A percentile compares a stretch with the other conserved stretches of the same genome.
Conservation (phyloP, 106 monocot genomes). For the Xerophyta viscosa region DNA sequence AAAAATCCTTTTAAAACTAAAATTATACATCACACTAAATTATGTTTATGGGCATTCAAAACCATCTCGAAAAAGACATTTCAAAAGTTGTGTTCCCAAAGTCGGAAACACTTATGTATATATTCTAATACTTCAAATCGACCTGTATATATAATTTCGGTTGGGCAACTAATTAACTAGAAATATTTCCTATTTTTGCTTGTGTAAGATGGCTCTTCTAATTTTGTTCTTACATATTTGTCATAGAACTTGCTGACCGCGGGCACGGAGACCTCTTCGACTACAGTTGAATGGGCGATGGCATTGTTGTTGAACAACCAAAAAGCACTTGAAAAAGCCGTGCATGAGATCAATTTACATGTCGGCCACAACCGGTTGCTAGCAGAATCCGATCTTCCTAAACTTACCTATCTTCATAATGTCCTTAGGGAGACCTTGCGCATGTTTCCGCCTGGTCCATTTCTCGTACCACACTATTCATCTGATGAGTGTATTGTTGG, state of each 20-base stretch:
- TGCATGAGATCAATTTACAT: neutral
- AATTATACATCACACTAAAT: no score
- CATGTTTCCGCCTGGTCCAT: slow-evolving; percentile 12
- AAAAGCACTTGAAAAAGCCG: neutral
- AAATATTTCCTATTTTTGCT: no score
- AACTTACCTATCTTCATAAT: neutral
- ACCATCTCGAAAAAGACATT: no score
- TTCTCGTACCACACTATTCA: slow-evolving; percentile 19
- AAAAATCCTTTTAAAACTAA: no score
- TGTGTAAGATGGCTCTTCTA: no score
- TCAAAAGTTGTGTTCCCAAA: no score
- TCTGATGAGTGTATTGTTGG: slow-evolving; percentile 10
- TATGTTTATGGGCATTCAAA: no score
- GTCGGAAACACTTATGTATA: no score
- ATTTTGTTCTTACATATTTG: no score
- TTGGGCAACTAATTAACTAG: no score
- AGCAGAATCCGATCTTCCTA: neutral
- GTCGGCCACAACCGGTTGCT: neutral
- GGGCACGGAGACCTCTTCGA: slow-evolving; percentile 21
- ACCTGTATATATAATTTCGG: no score
- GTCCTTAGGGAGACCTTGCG: slow-evolving; percentile 7
- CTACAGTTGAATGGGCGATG: slow-evolving; percentile 23
- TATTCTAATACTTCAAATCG: no score
- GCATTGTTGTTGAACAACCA: slow-evolving; percentile 1
- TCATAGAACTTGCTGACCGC: neutral